These are phyloP conservation scores for Macrotyloma uniflorum DNA, from an alignment of 306 rosid species.

Conservation along the genomic window DNA sequence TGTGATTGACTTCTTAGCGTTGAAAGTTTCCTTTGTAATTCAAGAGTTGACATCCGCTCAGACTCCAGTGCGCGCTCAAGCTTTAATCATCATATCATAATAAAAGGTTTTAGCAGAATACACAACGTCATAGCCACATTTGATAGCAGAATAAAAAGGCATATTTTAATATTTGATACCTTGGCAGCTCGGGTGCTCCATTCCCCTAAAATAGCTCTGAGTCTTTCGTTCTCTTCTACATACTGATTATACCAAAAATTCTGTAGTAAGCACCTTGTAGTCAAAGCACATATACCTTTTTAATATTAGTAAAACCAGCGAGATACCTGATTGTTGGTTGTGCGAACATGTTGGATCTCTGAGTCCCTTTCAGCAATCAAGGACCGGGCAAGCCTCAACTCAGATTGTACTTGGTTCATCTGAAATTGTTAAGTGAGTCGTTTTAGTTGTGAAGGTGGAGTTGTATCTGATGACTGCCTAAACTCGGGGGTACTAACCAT, in stretches of 20 bases:
- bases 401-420: constrained; percentile 94
- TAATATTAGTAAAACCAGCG: background rate
- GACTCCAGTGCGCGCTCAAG: constrained; percentile 58
- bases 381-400: constrained; percentile 93
- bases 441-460: background rate
- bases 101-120: constrained; percentile 8
- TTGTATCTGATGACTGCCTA: background rate
- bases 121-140: background rate
- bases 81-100: constrained; percentile 40
- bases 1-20: constrained; percentile 34
- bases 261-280: constrained; percentile 10
- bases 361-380: constrained; percentile 91
- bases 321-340: constrained; percentile 86
- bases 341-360: constrained; percentile 79
- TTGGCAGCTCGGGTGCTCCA: constrained; percentile 98
- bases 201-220: constrained; percentile 93
- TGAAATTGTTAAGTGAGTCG: constrained; percentile 39
- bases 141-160: constrained; percentile 13
- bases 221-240: constrained; percentile 96
- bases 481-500: background rate
- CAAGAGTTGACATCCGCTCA: constrained; percentile 50
- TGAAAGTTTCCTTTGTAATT: constrained; percentile 51
- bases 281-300: constrained; percentile 14
- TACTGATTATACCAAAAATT: constrained; percentile 55
- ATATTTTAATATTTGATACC: constrained; percentile 46